Evolutionary conservation across 129 eudicot genomes (phyloP).

Genomic region (Smallanthus sonchifolius): DNA sequence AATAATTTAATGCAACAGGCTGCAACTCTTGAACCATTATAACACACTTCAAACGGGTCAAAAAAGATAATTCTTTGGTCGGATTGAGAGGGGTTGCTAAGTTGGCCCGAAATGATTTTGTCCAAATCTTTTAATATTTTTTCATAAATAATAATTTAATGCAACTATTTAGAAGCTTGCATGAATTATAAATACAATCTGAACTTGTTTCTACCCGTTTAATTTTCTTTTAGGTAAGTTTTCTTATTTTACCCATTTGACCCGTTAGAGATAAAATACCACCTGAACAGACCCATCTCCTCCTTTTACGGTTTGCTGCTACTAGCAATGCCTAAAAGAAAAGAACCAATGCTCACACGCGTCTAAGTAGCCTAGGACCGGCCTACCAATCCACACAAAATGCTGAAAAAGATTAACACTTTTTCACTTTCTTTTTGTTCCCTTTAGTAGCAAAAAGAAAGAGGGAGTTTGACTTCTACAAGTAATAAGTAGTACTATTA

Average conservation of each 20-base stretch:
- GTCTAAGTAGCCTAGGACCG: conserved; percentile 12
- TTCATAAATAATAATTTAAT: not conserved
- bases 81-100: too few species aligned
- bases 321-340: not conserved
- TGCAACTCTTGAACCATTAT: too few species aligned
- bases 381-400: conserved; percentile 32
- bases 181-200: not conserved
- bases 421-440: conserved; percentile 32
- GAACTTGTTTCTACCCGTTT: not conserved
- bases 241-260: not conserved
- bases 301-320: not conserved
- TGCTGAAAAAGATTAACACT: conserved; percentile 36
- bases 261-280: not conserved
- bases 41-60: too few species aligned
- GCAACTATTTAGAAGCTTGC: not conserved
- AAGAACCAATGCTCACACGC: not conserved
- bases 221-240: not conserved
- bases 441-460: conserved; percentile 25
- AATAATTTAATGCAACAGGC: not conserved
- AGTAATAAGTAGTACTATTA: conserved; percentile 34
- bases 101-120: not conserved
- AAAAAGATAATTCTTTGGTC: too few species aligned
- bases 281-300: not conserved
- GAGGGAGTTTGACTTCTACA: conserved; percentile 39
- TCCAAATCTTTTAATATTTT: not conserved